Evolutionary conservation across 2,329 filamentous ascomycete genomes (phyloP), one percentile per base, ranked within the genome.

Genomic region (Emericellopsis cladophorae): DNA sequence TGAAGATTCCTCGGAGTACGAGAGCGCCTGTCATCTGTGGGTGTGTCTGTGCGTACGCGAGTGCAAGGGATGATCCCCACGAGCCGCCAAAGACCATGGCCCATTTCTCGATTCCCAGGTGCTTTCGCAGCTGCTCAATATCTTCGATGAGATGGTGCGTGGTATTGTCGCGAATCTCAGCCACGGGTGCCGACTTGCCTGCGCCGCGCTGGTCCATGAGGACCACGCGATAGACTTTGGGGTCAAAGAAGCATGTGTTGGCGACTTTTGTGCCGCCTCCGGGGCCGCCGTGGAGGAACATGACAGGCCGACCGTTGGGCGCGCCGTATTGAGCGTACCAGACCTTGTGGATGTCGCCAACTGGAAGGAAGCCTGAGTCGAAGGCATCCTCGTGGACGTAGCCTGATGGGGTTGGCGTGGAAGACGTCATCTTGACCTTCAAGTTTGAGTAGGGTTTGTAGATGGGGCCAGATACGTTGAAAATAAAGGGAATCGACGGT

Each of bases 161-260:
- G 12, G 36, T 38, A 26, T 38, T 38, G 10, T 38, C 36, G 10
- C 24, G 21, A 21, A 38, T 14, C 24, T 38, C 36, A 10, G 36
- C 36, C 2, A 16, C 24, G 2, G 36, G 36, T 4, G 10, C 29
- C 15, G 36, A 38, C 22, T 38, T 38, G 18, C 36, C 36, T 22
- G 21, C 36, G 3, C 36, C 36, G 4, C 36, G 18, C 24, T 38
- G 36, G 12, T 38, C 36, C 24, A 38, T 23, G 4, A 38, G 21
- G 15, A 38, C 36, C 21, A 38, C 36, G 10, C 36, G 36, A 29
- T 38, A 38, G 36, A 38, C 15, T 12, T 23, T 26, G 18, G 36
- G 36, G 16, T 38, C 36, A 8, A 38, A 38, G 36, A 38, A 38
- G 12, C 10, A 16, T 14, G 36, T 38, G 36, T 38, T 38, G 18